These are phyloP conservation scores for Teratosphaeria nubilosa DNA, from an alignment of 2,329 filamentous ascomycete genomes.

Conservation along the genomic window DNA sequence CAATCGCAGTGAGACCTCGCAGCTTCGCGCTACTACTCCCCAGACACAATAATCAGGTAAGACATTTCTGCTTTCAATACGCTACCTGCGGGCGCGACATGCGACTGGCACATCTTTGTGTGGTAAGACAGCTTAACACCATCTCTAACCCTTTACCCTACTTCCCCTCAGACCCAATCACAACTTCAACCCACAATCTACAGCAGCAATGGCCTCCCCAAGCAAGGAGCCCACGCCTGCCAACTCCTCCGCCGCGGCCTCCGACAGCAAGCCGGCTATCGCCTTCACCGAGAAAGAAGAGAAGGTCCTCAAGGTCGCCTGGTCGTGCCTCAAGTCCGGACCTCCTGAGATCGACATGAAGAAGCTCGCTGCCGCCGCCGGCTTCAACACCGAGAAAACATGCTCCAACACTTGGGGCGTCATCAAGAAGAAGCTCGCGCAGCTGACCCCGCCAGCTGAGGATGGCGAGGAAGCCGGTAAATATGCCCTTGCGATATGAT, in stretches of 20 bases:
- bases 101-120: background rate
- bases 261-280: conserved; percentile 3
- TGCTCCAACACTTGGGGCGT: conserved; percentile 25
- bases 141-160: background rate
- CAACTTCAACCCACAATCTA: background rate
- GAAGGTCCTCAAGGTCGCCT: conserved; percentile 20
- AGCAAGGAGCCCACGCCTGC: conserved; percentile 5
- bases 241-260: background rate
- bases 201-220: background rate
- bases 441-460: conserved; percentile 6
- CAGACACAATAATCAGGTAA: background rate
- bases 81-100: background rate
- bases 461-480: conserved; percentile 11
- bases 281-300: conserved; percentile 22
- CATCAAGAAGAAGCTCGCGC: conserved; percentile 25
- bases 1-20: background rate
- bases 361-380: conserved; percentile 16
- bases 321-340: conserved; percentile 22
- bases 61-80: background rate
- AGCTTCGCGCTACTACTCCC: background rate
- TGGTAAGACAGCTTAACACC: background rate
- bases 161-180: background rate
- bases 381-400: conserved; percentile 25
- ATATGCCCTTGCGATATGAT: background rate
- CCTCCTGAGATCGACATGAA: conserved; percentile 25